Conservation (phyloP, 2,329 filamentous ascomycete genomes). For the Magnaporthiopsis rhizophila region DNA sequence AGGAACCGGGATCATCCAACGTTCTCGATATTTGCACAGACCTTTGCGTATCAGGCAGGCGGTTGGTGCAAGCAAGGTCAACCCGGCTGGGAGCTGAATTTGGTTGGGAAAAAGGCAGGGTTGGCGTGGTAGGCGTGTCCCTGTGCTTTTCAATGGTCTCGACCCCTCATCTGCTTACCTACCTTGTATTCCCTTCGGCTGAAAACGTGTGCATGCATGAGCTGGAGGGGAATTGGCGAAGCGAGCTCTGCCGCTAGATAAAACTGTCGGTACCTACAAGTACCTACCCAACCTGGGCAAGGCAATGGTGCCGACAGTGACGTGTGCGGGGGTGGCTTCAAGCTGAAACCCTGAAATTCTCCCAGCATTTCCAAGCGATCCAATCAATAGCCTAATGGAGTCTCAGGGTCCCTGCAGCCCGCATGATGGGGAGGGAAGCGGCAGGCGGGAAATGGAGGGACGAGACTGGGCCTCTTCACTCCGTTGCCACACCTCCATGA, state of each 20-base stretch:
- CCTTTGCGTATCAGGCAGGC: background rate
- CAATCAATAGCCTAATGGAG: background rate
- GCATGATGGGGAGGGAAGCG: background rate
- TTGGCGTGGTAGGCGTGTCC: background rate
- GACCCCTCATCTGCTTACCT: background rate
- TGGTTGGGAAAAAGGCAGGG: background rate
- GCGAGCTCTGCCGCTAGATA: background rate
- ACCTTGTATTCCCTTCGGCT: background rate
- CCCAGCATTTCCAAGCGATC: background rate
- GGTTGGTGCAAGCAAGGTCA: background rate
- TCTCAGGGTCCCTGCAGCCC: background rate
- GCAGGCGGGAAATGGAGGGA: too few relatives aligned
- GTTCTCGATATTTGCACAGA: background rate
- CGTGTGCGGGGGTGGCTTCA: background rate
- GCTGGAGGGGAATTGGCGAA: background rate
- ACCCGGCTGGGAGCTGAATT: background rate
- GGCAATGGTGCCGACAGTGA: background rate
- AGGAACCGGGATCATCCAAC: too few relatives aligned
- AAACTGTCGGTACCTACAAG: too few relatives aligned
- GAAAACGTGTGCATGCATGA: background rate
- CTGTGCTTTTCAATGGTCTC: background rate
- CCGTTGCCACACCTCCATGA: too few relatives aligned
- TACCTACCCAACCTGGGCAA: too few relatives aligned
- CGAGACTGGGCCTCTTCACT: too few relatives aligned
- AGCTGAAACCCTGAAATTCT: background rate